Base-by-base conservation (phyloP, 1,284 basidiomycete genomes). In the Ceratorhiza oryzae-sativae region DNA sequence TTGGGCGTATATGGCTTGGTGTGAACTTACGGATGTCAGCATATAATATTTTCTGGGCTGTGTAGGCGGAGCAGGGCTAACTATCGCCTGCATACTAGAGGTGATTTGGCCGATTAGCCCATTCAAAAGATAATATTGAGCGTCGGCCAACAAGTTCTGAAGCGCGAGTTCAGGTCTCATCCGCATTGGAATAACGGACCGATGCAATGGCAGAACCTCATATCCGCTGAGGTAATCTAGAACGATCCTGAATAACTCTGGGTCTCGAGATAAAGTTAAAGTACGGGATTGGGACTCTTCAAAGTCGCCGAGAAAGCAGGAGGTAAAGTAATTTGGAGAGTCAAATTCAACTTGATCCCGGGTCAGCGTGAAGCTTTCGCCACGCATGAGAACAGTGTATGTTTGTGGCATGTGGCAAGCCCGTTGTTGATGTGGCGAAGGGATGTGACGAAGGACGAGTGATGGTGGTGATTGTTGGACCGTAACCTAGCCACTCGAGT, bases 221-320 rank as follows among this genome's bases (percentile, higher is more conserved):
- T 63, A 63, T 1, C 46, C 61, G 30, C 61, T 46, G 4, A 63
- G n/a, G 15, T 63, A 63, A 20, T 63, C 42, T 20, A 49, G 1
- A 6, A 63, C 18, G 8, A 63, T 48, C 32, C 18, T 23, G 46
- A 63, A 63, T 49, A 63, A 30, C 13, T 63, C 61, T n/a, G 61
- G 61, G 32, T 51, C 61, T 1, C 45, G 45, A 13, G 61, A 63
- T 6, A 63, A 25, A 1, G 27, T 48, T 10, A 49, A 20, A 1
- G 42, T 30, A 9, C 61, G 61, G 45, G 61, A 5, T 13, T 63
- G 23, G 1, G 61, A 42, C n/a, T 63, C 61, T 8, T 23, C n/a
- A 25, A 51, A 63, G 3, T 51, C 61, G n/a, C 61, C 61, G 1
- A 63, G 34, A 32, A 51, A 51, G 61, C 61, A 63, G n/a, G 61